phyloP scores from a whole-genome alignment of 345 rosid species.

The Raphanus sativus region DNA sequence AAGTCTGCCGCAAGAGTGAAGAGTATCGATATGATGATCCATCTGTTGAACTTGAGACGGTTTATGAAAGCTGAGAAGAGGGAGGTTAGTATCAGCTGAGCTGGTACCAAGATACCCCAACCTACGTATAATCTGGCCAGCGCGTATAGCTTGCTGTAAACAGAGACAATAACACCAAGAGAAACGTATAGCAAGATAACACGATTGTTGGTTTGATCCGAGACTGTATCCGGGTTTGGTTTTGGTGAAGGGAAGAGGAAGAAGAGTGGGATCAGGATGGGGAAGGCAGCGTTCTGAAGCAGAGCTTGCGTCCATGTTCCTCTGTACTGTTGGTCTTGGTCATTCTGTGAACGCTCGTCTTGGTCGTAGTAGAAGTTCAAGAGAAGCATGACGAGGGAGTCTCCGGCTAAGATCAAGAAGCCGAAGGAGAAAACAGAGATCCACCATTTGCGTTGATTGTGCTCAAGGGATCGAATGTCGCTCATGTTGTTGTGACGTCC shows the following conservation, averaged over 20 bases:
- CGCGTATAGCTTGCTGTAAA: slow-evolving; percentile 37
- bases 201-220: background rate
- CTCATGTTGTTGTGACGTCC: background rate
- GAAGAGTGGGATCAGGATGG: slow-evolving; percentile 34
- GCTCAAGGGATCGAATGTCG: slow-evolving; percentile 13
- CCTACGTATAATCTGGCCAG: slow-evolving; percentile 42
- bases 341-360: slow-evolving; percentile 21
- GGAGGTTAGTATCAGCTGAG: slow-evolving; percentile 51
- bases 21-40: slow-evolving; percentile 45
- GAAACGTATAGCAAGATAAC: slow-evolving; percentile 34
- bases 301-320: slow-evolving; percentile 44
- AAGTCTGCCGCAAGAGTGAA: slow-evolving; percentile 25
- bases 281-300: slow-evolving; percentile 36
- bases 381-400: slow-evolving; percentile 34
- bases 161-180: slow-evolving; percentile 42
- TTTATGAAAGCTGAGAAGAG: slow-evolving; percentile 51
- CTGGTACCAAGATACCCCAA: slow-evolving; percentile 40
- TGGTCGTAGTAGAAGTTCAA: slow-evolving; percentile 37
- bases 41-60: slow-evolving; percentile 46
- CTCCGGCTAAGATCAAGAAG: slow-evolving; percentile 33
- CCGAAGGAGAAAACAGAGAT: slow-evolving; percentile 27
- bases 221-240: slow-evolving; percentile 1
- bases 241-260: slow-evolving; percentile 23
- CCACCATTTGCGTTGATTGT: slow-evolving; percentile 37
- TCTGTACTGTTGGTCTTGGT: slow-evolving; percentile 25